Conservation (phyloP, 2,329 filamentous ascomycete genomes). For the Colletotrichum tropicale region DNA sequence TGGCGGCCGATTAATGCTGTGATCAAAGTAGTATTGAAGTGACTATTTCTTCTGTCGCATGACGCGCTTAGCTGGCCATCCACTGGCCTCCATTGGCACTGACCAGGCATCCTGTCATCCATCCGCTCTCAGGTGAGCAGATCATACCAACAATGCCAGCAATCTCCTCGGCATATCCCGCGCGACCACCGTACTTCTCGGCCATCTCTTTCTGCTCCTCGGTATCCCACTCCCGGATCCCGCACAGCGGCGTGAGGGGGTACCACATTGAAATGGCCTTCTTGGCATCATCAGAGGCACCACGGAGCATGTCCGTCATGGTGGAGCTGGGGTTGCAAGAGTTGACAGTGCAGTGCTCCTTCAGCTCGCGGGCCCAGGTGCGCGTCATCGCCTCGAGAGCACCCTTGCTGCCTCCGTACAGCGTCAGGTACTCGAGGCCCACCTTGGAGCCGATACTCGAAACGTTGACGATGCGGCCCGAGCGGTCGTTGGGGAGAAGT, state of each 20-base stretch:
- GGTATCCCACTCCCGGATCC: constrained; percentile 30
- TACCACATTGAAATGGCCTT: constrained; percentile 41
- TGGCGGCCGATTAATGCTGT: not conserved
- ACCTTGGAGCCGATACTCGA: constrained; percentile 57
- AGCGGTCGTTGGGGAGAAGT: constrained; percentile 60
- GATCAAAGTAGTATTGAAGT: not conserved
- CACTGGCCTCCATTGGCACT: constrained; percentile 64
- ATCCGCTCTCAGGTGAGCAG: constrained; percentile 67
- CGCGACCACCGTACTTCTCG: constrained; percentile 52
- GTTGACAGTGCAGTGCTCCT: constrained; percentile 62
- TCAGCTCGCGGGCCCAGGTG: constrained; percentile 64
- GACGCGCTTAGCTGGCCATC: constrained; percentile 25
- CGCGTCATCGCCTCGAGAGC: constrained; percentile 68
- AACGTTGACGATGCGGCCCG: constrained; percentile 62
- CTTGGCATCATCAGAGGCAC: constrained; percentile 55
- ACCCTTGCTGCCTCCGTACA: constrained; percentile 68
- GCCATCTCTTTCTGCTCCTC: constrained; percentile 43
- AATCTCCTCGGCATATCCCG: constrained; percentile 69
- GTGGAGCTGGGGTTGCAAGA: constrained; percentile 55
- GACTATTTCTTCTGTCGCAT: not conserved
- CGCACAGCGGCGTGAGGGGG: constrained; percentile 53
- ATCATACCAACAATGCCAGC: constrained; percentile 75
- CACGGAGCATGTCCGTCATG: constrained; percentile 47
- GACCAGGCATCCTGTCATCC: constrained; percentile 75
- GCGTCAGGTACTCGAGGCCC: constrained; percentile 57